Percentiles rank a stretch among this genome's conserved stretches.
Evolutionary conservation across 2,329 filamentous ascomycete species (phyloP).

Genomic region (Aspergillus pseudoterreus): DNA sequence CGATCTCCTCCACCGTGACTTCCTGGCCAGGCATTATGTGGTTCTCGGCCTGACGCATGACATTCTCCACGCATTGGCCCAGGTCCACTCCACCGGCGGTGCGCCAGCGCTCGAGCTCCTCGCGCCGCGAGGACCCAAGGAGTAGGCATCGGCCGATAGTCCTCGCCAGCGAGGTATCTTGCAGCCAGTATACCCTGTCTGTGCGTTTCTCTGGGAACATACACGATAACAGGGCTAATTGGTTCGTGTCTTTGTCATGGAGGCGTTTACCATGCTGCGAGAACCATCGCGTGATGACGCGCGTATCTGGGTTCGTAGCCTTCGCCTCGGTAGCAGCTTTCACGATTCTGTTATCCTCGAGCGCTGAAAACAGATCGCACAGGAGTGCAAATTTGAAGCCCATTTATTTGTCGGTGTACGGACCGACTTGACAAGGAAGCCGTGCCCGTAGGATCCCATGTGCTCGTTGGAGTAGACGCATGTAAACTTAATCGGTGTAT

Average conservation of each 20-base stretch:
- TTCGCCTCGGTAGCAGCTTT: conserved; percentile 30
- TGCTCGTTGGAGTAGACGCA: too few species aligned
- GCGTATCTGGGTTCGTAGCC: conserved; percentile 34
- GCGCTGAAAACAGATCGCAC: conserved; percentile 68
- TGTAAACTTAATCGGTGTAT: background rate
- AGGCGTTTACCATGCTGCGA: conserved; percentile 56
- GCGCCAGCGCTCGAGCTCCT: conserved; percentile 62
- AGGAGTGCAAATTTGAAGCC: conserved; percentile 61
- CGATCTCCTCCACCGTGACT: conserved; percentile 70
- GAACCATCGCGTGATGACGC: conserved; percentile 67
- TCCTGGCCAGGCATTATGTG: conserved; percentile 32
- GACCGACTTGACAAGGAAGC: too few species aligned
- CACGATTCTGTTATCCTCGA: conserved; percentile 51
- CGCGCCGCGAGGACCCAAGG: conserved; percentile 59
- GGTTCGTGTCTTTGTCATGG: conserved; percentile 54
- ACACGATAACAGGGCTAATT: conserved; percentile 66
- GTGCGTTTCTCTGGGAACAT: conserved; percentile 71
- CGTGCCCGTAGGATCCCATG: too few species aligned
- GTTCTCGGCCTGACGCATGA: conserved; percentile 58
- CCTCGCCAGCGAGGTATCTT: conserved; percentile 57
- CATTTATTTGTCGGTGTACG: conserved; percentile 23
- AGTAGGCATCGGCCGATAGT: conserved; percentile 66
- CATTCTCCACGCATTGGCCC: conserved; percentile 64
- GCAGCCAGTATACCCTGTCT: conserved; percentile 73
- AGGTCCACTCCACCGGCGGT: conserved; percentile 62